These are phyloP conservation scores for Biscogniauxia marginata DNA, from an alignment of 2,329 filamentous ascomycete genomes.

Conservation along the genomic window DNA sequence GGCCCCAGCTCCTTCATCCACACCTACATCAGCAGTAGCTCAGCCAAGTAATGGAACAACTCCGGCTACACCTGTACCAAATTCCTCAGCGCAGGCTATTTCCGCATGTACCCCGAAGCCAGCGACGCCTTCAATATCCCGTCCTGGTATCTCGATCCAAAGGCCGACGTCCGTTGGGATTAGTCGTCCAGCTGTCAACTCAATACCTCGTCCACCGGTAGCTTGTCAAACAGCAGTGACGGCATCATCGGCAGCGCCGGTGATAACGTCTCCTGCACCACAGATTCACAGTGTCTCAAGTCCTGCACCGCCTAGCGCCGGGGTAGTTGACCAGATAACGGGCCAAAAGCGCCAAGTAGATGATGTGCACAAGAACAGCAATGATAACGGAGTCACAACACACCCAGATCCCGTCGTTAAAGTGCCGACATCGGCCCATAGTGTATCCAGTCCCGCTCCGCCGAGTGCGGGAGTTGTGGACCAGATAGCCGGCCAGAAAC, in stretches of 20 bases:
- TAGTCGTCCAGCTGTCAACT: slow-evolving; percentile 21
- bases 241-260: slow-evolving; percentile 7
- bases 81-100: not conserved
- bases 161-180: slow-evolving; percentile 25
- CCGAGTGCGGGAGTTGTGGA: slow-evolving; percentile 29
- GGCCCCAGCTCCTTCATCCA: slow-evolving; percentile 19
- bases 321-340: slow-evolving; percentile 29
- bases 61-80: slow-evolving; percentile 4
- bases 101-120: slow-evolving; percentile 7
- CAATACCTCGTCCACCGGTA: slow-evolving; percentile 22
- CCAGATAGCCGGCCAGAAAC: slow-evolving; percentile 29
- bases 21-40: slow-evolving; percentile 2
- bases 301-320: slow-evolving; percentile 26
- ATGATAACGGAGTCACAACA: not conserved
- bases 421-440: slow-evolving; percentile 19
- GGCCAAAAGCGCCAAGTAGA: slow-evolving; percentile 21
- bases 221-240: slow-evolving; percentile 16
- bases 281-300: slow-evolving; percentile 20
- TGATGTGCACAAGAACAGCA: slow-evolving; percentile 11
- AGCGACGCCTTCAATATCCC: slow-evolving; percentile 13
- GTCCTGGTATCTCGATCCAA: slow-evolving; percentile 24
- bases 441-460: slow-evolving; percentile 28
- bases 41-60: slow-evolving; percentile 13
- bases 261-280: not conserved
- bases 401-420: slow-evolving; percentile 1